Evolutionary conservation across 2,329 filamentous ascomycete species (phyloP).

Genomic region (Alternaria dauci): DNA sequence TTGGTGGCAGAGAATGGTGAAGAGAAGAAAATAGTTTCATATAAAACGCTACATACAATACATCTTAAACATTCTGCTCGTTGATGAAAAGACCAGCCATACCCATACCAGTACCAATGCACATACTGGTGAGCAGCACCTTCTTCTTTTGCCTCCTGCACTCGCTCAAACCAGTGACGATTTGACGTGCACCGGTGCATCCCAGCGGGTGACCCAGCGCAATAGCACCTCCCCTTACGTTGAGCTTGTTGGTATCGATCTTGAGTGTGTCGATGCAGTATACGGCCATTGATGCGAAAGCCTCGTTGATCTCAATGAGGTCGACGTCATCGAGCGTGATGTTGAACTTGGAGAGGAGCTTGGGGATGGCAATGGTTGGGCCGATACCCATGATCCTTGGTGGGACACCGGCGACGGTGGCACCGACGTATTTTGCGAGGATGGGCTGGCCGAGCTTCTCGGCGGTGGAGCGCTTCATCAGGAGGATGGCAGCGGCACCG

Average conservation of each 20-base stretch:
- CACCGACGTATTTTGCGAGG: constrained; percentile 91
- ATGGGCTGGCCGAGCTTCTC: constrained; percentile 88
- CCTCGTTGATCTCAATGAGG: constrained; percentile 94
- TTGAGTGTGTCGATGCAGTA: constrained; percentile 78
- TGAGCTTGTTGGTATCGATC: constrained; percentile 79
- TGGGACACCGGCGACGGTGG: constrained; percentile 87
- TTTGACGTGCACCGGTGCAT: constrained; percentile 78
- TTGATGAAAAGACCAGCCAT: constrained; percentile 74
- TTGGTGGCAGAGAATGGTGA: not conserved
- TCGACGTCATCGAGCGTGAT: constrained; percentile 84
- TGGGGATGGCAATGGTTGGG: constrained; percentile 74
- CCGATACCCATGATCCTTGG: constrained; percentile 98
- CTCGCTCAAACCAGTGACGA: constrained; percentile 90
- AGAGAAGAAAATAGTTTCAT: not conserved
- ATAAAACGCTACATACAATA: not conserved
- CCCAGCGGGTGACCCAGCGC: constrained; percentile 85
- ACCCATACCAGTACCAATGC: constrained; percentile 71
- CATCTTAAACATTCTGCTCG: constrained; percentile 57
- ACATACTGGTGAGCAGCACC: constrained; percentile 93
- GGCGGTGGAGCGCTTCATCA: constrained; percentile 95
- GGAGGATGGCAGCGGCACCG: constrained; percentile 84
- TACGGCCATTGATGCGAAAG: constrained; percentile 96
- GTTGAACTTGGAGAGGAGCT: constrained; percentile 83
- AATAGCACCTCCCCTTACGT: constrained; percentile 81
- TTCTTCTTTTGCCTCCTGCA: constrained; percentile 85